phyloP scores from a whole-genome alignment of 768 basidiomycete species.

The Leccinum uliginosum region DNA sequence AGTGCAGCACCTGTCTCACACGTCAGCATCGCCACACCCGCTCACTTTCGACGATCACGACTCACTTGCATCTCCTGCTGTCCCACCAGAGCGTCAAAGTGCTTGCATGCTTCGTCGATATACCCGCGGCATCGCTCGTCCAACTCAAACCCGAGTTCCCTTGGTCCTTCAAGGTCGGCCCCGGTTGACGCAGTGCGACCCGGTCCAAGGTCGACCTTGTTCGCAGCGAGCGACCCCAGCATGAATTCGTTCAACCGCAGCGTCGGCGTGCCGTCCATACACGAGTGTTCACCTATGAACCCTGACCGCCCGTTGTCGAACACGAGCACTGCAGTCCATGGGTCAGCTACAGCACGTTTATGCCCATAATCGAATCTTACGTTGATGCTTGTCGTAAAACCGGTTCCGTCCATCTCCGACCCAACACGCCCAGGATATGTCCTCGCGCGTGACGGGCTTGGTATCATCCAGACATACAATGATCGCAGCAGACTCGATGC shows the following conservation, averaged over 20 bases:
- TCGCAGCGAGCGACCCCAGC: conserved; percentile 65
- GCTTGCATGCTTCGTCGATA: conserved; percentile 54
- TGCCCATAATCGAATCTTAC: conserved; percentile 38
- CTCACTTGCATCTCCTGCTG: conserved; percentile 69
- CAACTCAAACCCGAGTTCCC: conserved; percentile 69
- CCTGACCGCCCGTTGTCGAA: conserved; percentile 94
- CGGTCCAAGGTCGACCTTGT: conserved; percentile 75
- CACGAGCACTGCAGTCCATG: conserved; percentile 64
- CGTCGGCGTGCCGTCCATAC: conserved; percentile 94
- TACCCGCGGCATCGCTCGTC: conserved; percentile 48
- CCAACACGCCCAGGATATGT: conserved; percentile 81
- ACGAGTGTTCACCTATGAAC: conserved; percentile 85
- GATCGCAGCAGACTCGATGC: conserved; percentile 89
- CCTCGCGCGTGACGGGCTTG: conserved; percentile 75
- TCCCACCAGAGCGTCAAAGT: conserved; percentile 73
- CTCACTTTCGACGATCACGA: not conserved
- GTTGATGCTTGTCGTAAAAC: conserved; percentile 96
- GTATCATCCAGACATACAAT: conserved; percentile 83
- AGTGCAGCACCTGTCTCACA: conserved; percentile 63
- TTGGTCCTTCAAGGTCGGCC: conserved; percentile 46
- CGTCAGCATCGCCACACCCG: conserved; percentile 6
- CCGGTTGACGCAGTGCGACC: conserved; percentile 33
- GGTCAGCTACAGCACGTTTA: conserved; percentile 1
- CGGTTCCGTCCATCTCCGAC: conserved; percentile 86
- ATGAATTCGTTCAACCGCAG: conserved; percentile 94